phyloP scores from a whole-genome alignment of 371 early-diverging fungal genomes.

The Dichotomocladium elegans region DNA sequence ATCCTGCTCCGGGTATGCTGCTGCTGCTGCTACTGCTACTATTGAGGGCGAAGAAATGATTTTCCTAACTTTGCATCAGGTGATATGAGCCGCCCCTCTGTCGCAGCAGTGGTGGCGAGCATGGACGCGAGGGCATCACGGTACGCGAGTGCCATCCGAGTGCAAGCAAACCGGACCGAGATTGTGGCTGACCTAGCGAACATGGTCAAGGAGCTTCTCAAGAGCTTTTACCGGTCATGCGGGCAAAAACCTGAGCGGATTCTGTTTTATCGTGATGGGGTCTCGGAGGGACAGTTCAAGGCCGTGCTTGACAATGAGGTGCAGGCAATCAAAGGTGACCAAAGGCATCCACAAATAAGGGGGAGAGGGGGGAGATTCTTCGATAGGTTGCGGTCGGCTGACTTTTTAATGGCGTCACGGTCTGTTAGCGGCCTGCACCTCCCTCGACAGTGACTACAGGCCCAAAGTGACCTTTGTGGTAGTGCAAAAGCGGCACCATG shows the following conservation, averaged over 20 bases:
- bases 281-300: slow-evolving; percentile 91
- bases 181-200: slow-evolving; percentile 80
- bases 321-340: slow-evolving; percentile 61
- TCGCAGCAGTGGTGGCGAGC: slow-evolving; percentile 68
- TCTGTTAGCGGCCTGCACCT: slow-evolving; percentile 60
- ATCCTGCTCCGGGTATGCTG: slow-evolving; percentile 81
- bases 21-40: slow-evolving; percentile 94
- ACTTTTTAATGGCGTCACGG: neutral
- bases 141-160: slow-evolving; percentile 78
- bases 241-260: slow-evolving; percentile 82
- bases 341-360: slow-evolving; percentile 18
- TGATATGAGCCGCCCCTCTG: slow-evolving; percentile 72
- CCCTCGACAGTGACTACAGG: slow-evolving; percentile 63
- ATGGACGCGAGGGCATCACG: slow-evolving; percentile 85
- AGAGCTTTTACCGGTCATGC: slow-evolving; percentile 74
- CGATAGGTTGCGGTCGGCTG: neutral
- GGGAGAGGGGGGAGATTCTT: neutral
- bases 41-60: neutral
- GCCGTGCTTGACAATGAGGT: slow-evolving; percentile 81
- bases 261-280: slow-evolving; percentile 92
- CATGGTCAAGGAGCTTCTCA: slow-evolving; percentile 82
- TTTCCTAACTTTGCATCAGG: too few species aligned
- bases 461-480: slow-evolving; percentile 91
- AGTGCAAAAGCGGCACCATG: slow-evolving; percentile 96
- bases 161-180: slow-evolving; percentile 84